phyloP scores from a whole-genome alignment of 2,329 filamentous ascomycete genomes.

The Pseudogymnoascus sp. region DNA sequence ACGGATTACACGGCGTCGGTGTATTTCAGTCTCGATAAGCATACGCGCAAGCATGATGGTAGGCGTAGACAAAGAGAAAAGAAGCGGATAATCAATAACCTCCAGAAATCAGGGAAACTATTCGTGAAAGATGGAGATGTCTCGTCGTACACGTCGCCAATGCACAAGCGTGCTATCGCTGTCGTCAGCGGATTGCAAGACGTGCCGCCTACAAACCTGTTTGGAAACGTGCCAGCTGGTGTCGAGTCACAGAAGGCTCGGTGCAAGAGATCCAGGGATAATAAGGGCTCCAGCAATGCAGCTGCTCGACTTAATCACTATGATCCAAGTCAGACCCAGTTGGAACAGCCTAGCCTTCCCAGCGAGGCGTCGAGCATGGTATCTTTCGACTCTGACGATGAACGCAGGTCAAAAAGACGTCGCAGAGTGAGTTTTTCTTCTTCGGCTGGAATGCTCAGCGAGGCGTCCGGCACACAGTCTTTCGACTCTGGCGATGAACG shows the following conservation, averaged over 20 bases:
- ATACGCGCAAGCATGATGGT: background rate
- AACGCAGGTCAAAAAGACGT: background rate
- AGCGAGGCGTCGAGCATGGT: background rate
- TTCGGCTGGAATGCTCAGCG: no score
- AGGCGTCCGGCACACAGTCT: background rate
- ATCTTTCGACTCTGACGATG: background rate
- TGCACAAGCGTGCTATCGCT: background rate
- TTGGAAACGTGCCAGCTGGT: background rate
- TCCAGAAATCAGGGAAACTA: background rate
- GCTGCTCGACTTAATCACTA: background rate
- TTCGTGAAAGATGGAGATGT: background rate
- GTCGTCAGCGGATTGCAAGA: background rate
- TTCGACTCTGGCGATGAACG: background rate
- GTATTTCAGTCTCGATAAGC: conserved; percentile 24
- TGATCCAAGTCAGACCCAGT: background rate
- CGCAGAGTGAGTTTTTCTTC: background rate
- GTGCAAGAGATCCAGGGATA: background rate
- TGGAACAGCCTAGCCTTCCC: background rate
- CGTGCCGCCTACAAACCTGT: background rate
- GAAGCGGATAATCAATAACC: background rate
- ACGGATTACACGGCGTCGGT: conserved; percentile 23
- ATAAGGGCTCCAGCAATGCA: background rate
- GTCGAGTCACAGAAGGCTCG: background rate
- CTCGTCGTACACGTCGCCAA: background rate
- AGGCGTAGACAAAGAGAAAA: background rate